Percentiles rank a stretch among this genome's conserved stretches.
These are phyloP conservation scores for Alternaria triticimaculans DNA, from an alignment of 2,329 filamentous ascomycete genomes.

Conservation along the genomic window DNA sequence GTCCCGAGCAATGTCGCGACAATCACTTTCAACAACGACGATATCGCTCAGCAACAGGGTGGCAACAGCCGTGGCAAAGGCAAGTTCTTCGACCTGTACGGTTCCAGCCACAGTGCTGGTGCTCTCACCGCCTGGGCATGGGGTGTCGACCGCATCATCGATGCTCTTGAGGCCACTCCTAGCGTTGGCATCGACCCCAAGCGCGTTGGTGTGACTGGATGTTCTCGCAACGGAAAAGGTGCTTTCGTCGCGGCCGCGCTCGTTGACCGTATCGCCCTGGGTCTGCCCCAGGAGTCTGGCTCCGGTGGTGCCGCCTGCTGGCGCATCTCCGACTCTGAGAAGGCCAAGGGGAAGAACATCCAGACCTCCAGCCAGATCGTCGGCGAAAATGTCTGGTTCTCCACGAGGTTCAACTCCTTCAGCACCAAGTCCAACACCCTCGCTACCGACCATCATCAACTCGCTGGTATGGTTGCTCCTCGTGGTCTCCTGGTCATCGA, in stretches of 20 bases:
- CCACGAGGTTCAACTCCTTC: conserved; percentile 61
- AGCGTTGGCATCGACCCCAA: conserved; percentile 53
- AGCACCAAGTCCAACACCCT: conserved; percentile 55
- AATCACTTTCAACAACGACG: conserved; percentile 66
- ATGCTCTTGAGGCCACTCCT: conserved; percentile 61
- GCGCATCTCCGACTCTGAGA: conserved; percentile 57
- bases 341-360: conserved; percentile 62
- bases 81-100: conserved; percentile 66
- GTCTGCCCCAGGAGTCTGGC: conserved; percentile 68
- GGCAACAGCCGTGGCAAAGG: conserved; percentile 60
- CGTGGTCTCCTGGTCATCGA: conserved; percentile 63
- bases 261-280: conserved; percentile 65
- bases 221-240: conserved; percentile 70
- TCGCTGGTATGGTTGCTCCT: conserved; percentile 64
- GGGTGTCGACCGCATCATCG: conserved; percentile 67
- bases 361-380: conserved; percentile 67
- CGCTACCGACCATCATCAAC: conserved; percentile 65
- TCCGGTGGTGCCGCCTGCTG: conserved; percentile 68
- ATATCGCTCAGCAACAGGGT: conserved; percentile 60
- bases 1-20: conserved; percentile 62
- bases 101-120: conserved; percentile 61
- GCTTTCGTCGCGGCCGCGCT: conserved; percentile 67
- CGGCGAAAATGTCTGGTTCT: conserved; percentile 70
- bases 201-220: conserved; percentile 64
- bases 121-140: conserved; percentile 69